phyloP scores from a whole-genome alignment of 2,329 filamentous ascomycete species.

The Fusarium sp. region DNA sequence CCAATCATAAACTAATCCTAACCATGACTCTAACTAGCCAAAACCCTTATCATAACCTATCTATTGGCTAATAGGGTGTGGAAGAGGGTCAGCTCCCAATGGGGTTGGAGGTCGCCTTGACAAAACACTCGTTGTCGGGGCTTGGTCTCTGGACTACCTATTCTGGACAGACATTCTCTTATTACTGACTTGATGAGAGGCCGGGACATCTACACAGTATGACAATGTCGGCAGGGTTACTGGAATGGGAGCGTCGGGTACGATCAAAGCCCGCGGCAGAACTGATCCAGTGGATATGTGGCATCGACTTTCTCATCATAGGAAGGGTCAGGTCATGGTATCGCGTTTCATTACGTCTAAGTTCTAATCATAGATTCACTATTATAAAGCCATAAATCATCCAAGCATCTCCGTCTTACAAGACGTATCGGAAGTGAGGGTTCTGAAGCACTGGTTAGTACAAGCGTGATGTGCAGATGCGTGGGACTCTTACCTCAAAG shows the following conservation, averaged over 20 bases:
- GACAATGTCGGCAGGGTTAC: neutral
- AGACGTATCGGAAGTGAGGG: slow-evolving; percentile 31
- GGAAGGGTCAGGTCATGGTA: neutral
- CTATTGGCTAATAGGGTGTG: too few species aligned
- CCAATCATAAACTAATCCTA: too few species aligned
- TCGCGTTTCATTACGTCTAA: neutral
- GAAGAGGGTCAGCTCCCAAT: too few species aligned
- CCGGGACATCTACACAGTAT: neutral
- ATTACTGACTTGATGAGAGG: neutral
- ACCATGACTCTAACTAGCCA: too few species aligned
- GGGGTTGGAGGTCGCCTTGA: too few species aligned
- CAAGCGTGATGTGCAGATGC: fast-evolving
- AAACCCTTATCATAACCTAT: too few species aligned
- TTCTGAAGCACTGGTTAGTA: slow-evolving; percentile 9
- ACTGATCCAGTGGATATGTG: neutral
- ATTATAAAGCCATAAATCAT: neutral
- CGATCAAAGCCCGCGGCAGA: neutral
- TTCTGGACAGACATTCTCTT: neutral
- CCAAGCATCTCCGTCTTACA: neutral
- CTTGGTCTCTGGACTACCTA: neutral
- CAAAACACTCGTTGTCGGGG: neutral
- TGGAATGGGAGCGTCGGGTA: neutral
- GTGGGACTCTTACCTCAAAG: slow-evolving; percentile 25
- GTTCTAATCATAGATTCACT: neutral
- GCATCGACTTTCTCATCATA: neutral